Percentiles rank a stretch among this genome's conserved stretches.
Conservation (phyloP, 345 rosid species). For the Luvunga scandens region DNA sequence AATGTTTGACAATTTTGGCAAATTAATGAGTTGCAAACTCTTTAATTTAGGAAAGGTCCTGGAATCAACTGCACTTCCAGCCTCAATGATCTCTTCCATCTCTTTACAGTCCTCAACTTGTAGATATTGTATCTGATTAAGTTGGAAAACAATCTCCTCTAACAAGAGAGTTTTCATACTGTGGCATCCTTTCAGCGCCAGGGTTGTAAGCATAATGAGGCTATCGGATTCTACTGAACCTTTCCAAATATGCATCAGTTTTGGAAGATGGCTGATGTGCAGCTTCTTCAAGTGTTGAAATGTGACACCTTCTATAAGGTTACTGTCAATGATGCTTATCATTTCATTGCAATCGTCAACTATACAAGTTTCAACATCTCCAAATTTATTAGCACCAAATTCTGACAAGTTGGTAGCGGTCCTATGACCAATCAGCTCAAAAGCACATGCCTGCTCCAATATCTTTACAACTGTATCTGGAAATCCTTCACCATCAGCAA, state of each 20-base stretch:
- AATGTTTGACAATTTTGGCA: neutral
- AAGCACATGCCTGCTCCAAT: constrained; percentile 21
- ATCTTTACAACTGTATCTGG: constrained; percentile 12
- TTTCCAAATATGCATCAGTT: neutral
- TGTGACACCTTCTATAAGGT: neutral
- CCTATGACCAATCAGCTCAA: constrained; percentile 28
- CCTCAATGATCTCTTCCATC: neutral
- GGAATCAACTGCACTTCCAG: neutral
- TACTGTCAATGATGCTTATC: constrained; percentile 7
- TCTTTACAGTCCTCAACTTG: constrained; percentile 8
- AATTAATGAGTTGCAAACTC: neutral
- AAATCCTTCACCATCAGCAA: constrained; percentile 9
- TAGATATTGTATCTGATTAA: neutral
- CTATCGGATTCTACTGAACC: neutral
- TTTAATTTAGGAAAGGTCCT: neutral
- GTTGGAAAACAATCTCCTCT: neutral
- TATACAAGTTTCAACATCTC: constrained; percentile 24
- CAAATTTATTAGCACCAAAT: constrained; percentile 10
- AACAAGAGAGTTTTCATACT: constrained; percentile 4
- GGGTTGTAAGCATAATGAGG: constrained; percentile 4
- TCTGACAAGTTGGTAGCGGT: constrained; percentile 15
- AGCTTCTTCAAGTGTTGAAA: constrained; percentile 3
- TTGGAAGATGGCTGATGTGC: constrained; percentile 2
- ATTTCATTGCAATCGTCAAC: constrained; percentile 20
- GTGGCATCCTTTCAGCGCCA: neutral